Evolutionary conservation across 2,329 filamentous ascomycete genomes (phyloP).

Genomic region (Monosporascus sp.): DNA sequence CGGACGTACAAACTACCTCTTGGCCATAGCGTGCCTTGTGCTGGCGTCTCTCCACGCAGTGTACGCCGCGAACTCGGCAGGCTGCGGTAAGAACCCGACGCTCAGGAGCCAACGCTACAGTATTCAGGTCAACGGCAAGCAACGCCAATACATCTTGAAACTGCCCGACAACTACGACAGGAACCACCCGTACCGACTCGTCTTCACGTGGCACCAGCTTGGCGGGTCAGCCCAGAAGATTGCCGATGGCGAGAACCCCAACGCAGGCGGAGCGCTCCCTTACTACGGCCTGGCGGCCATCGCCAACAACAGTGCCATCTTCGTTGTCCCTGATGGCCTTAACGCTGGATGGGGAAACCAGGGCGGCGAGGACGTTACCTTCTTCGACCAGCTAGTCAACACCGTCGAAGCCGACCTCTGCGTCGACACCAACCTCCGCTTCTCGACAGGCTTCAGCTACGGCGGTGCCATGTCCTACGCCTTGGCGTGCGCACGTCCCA

Average conservation of each 20-base stretch:
- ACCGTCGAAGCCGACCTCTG: slow-evolving; percentile 30
- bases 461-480: slow-evolving; percentile 32
- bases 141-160: slow-evolving; percentile 25
- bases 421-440: slow-evolving; percentile 28
- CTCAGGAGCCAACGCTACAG: slow-evolving; percentile 12
- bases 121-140: slow-evolving; percentile 25
- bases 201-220: slow-evolving; percentile 32
- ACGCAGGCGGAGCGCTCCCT: slow-evolving; percentile 21
- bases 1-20: too few relatives aligned
- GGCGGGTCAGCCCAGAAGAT: slow-evolving; percentile 28
- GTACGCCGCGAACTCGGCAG: slow-evolving; percentile 12
- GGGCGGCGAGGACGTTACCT: slow-evolving; percentile 31
- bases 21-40: too few relatives aligned
- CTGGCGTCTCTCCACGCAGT: too few relatives aligned
- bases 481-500: slow-evolving; percentile 29
- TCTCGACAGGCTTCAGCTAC: slow-evolving; percentile 32
- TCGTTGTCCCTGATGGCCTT: too few relatives aligned
- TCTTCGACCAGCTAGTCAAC: slow-evolving; percentile 28
- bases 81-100: slow-evolving; percentile 20
- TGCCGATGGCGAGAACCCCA: slow-evolving; percentile 20
- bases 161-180: slow-evolving; percentile 30
- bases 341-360: slow-evolving; percentile 29
- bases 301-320: slow-evolving; percentile 8
- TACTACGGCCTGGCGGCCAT: slow-evolving; percentile 29
- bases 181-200: slow-evolving; percentile 29